phyloP scores from a whole-genome alignment of 2,329 filamentous ascomycete genomes.

The Hymenoscyphus repandus region DNA sequence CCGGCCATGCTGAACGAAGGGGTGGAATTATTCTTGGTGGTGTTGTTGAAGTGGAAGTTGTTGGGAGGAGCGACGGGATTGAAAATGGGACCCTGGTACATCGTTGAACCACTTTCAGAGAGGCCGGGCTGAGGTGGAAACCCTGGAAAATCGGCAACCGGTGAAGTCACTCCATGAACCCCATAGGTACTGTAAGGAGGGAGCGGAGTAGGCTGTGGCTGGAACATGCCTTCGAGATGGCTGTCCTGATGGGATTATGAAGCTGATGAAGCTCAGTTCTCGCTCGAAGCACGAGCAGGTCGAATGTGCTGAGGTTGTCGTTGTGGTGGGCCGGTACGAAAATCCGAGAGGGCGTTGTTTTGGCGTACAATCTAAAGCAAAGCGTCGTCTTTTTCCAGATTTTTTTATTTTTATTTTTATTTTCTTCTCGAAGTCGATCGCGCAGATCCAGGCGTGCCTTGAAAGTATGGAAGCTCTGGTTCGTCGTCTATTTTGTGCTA shows the following conservation, averaged over 20 bases:
- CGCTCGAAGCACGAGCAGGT: not conserved
- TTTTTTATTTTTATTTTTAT: no score
- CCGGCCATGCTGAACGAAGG: conserved; percentile 23
- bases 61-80: conserved; percentile 15
- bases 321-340: no score
- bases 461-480: no score
- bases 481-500: conserved; percentile 1
- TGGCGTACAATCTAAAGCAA: no score
- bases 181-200: conserved; percentile 24
- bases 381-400: no score
- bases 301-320: not conserved
- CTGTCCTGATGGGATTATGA: not conserved
- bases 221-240: conserved; percentile 24
- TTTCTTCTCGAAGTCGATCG: not conserved
- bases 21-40: conserved; percentile 1
- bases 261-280: not conserved
- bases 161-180: conserved; percentile 1
- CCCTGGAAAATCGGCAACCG: conserved; percentile 11
- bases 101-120: conserved; percentile 15
- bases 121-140: conserved; percentile 16
- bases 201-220: conserved; percentile 29
- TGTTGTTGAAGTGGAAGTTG: conserved; percentile 6
- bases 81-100: conserved; percentile 26
- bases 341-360: no score
- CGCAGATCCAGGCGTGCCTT: not conserved